phyloP scores from a whole-genome alignment of 805 yeast species.

The Candida maris region DNA sequence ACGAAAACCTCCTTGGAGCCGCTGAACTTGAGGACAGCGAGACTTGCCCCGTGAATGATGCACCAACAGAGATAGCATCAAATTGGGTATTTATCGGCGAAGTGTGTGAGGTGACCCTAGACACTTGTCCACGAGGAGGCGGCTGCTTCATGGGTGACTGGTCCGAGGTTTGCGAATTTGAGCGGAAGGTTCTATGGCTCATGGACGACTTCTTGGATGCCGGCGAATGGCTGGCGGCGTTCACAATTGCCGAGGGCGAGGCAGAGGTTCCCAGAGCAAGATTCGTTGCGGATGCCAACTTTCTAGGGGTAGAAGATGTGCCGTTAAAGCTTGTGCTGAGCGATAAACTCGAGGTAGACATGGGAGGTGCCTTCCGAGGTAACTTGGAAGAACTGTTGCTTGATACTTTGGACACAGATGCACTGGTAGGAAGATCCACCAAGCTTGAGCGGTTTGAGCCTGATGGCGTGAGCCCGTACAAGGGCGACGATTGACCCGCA shows the following conservation, averaged over 20 bases:
- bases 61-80: conserved; percentile 3
- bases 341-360: conserved; percentile 2
- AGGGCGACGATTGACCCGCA: conserved; percentile 19
- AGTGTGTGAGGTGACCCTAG: conserved; percentile 8
- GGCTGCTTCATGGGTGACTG: conserved; percentile 22
- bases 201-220: conserved; percentile 30
- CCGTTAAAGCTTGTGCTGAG: conserved; percentile 1
- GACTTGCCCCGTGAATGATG: background rate
- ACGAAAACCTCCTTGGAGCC: conserved; percentile 1
- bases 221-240: conserved; percentile 18
- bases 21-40: background rate
- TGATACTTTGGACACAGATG: background rate
- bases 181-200: conserved; percentile 32
- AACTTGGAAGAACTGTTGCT: conserved; percentile 3
- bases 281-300: conserved; percentile 2
- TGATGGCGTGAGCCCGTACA: conserved; percentile 10
- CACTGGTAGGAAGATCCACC: background rate
- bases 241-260: conserved; percentile 1
- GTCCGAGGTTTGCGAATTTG: conserved; percentile 28
- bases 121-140: conserved; percentile 2
- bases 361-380: conserved; percentile 10
- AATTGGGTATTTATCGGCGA: conserved; percentile 10
- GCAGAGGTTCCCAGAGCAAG: background rate
- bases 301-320: conserved; percentile 13
- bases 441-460: conserved; percentile 7